Evolutionary conservation across 371 early-diverging fungal species (phyloP), one percentile per base, ranked within the genome.

Genomic region (Mucor velutinosus): DNA sequence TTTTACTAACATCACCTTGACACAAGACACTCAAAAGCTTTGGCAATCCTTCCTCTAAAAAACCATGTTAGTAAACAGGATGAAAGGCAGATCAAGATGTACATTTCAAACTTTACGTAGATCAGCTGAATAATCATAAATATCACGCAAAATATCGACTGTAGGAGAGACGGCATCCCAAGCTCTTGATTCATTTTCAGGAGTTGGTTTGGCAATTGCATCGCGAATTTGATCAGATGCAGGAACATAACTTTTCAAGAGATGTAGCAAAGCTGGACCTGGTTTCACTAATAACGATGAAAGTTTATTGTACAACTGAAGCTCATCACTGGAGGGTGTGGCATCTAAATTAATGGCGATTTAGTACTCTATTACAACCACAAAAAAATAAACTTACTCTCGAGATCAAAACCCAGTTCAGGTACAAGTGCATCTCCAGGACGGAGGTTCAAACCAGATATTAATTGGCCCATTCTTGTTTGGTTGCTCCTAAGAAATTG

Each of bases 91-190:
- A 29, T 17, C n/a, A 51, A 29, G 2, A 25, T 35, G 37, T 37
- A 10, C 21, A 8, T 39, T 60, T 1, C 17, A 57, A 60, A 47
- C n/a, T 62, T 60, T 86, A 91, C 93, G 89, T 55, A 95, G 80
- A 64, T 83, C 77, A 45, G 77, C 75, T 7, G 94, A 88, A 74
- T 92, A 89, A 62, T 90, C 90, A 77, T 89, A 96, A 81, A 90
- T 94, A 65, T 86, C 87, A 60, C 88, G 86, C 68, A 97, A 79
- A 69, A 89, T 88, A 27, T 76, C 73, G 10, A 95, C 95, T 12
- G 91, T 89, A 25, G 95, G 96, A 19, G 84, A 78, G 14, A 96
- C 85, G 41, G 89, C 89, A 51, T 87, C 78, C 97, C 95, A 97
- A 19, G 95, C 96, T 49, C 82, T 90, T 33, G 92, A 83, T 75